A percentile compares a stretch with the other conserved stretches of the same genome.
These are phyloP conservation scores for Picea engelmannii DNA, from an alignment of 83 land plant genomes.

Conservation along the genomic window DNA sequence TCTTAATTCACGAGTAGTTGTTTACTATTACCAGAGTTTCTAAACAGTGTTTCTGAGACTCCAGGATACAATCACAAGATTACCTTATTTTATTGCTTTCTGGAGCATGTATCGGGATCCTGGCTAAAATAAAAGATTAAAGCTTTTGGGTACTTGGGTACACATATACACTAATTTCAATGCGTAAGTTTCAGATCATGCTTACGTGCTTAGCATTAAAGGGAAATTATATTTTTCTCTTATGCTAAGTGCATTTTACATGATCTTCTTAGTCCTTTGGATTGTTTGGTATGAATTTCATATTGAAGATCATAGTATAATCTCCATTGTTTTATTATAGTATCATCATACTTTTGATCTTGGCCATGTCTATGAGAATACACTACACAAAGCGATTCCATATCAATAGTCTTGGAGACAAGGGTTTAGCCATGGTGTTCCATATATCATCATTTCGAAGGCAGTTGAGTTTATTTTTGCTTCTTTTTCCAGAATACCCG, in stretches of 20 bases:
- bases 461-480: too few relatives aligned
- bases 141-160: constrained; percentile 79
- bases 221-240: not conserved
- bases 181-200: constrained; percentile 64
- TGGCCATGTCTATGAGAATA: too few relatives aligned
- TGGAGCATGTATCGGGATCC: constrained; percentile 87
- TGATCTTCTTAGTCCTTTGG: not conserved
- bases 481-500: too few relatives aligned
- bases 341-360: not conserved
- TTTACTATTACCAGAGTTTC: constrained; percentile 58
- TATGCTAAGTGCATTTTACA: not conserved
- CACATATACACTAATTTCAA: constrained; percentile 83
- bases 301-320: not conserved
- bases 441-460: too few relatives aligned
- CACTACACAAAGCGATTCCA: too few relatives aligned
- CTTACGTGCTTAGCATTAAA: not conserved
- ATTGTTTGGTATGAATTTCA: too few relatives aligned
- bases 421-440: too few relatives aligned
- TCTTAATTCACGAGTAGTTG: not conserved
- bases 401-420: too few relatives aligned
- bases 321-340: not conserved
- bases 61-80: constrained; percentile 79
- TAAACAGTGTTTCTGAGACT: constrained; percentile 91
- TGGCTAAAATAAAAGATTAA: constrained; percentile 73
- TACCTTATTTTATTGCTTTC: constrained; percentile 88